Evolutionary conservation across 805 yeast species (phyloP), one percentile per base, ranked within the genome.

Genomic region (Yamadazyma phyllophila): DNA sequence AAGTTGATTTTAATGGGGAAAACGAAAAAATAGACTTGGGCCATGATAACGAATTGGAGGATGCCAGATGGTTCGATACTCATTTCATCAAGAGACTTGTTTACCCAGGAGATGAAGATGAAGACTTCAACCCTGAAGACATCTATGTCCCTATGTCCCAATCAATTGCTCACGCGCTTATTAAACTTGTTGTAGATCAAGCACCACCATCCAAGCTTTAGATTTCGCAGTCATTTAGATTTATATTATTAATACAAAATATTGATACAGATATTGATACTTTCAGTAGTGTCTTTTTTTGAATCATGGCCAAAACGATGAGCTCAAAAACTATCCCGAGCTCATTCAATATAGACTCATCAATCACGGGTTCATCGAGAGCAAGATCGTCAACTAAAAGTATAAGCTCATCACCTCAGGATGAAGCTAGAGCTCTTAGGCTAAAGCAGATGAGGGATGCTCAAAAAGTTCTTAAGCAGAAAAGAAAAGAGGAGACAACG

Each of bases 1-100:
- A 77, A 29, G 94, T 88, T n/a, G 84, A 84, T 1, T 78, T 81
- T 58, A 78, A 85, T 52, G 86, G 85, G 1, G 62, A 56, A 4
- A 82, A 83, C 56, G 92, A 85, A 57, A 59, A 58, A 8, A 83
- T 91, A 51, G 71, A 83, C 57, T 70, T 89, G 43, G 87, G 82
- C 11, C 88, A 89, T 60, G 99, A 92, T 62, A 81, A 87, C 26
- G 99, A 92, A 66, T 70, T 92, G 44, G 77, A 71, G 16, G 96
- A 89, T 59, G 96, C 96, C 12, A 73, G 80, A 56, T 91, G 97
- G 97, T 83, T 90, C 53, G 81, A 83, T 47, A 67, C 76, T 2
- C 66, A 62, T 1, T 81, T 77, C 35, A 71, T 88, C 16, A 65
- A 65, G 27, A 60, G 67, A 41, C 67, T 83, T 15, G 56, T 66